Conservation (phyloP, 148 eudicot genomes). For the Beta vulgaris region DNA sequence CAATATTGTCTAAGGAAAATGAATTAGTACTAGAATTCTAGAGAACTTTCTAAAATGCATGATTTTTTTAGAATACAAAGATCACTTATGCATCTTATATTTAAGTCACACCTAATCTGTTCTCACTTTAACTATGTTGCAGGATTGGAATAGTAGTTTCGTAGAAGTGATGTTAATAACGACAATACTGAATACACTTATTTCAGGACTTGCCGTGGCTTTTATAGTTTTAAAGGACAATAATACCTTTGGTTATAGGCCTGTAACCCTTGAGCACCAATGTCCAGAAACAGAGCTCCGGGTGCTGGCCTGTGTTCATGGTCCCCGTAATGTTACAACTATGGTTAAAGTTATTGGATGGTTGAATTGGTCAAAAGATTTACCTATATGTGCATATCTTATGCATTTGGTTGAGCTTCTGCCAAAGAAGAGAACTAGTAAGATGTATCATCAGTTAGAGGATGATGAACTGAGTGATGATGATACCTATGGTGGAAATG, state of each 20-base stretch:
- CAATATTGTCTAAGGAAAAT: background rate
- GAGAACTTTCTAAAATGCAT: background rate
- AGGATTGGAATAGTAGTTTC: slow-evolving; percentile 47
- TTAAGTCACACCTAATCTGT: background rate
- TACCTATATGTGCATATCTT: slow-evolving; percentile 69
- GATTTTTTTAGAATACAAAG: background rate
- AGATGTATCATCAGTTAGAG: slow-evolving; percentile 74
- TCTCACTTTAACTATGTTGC: slow-evolving; percentile 31
- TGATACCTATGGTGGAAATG: slow-evolving; percentile 76
- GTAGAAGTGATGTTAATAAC: slow-evolving; percentile 55
- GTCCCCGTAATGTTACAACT: slow-evolving; percentile 75
- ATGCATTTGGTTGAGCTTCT: slow-evolving; percentile 85
- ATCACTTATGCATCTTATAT: background rate
- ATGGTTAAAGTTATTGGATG: slow-evolving; percentile 69
- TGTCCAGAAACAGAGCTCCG: slow-evolving; percentile 69
- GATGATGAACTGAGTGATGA: slow-evolving; percentile 90
- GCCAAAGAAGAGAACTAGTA: slow-evolving; percentile 44
- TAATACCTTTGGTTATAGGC: slow-evolving; percentile 46
- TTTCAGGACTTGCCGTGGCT: slow-evolving; percentile 59
- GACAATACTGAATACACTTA: slow-evolving; percentile 51
- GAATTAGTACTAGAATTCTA: background rate
- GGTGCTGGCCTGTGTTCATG: slow-evolving; percentile 70
- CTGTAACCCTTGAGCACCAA: slow-evolving; percentile 56
- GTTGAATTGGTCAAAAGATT: slow-evolving; percentile 52
- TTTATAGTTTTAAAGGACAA: slow-evolving; percentile 49